phyloP scores from a whole-genome alignment of 768 basidiomycete species.

The Hygrocybe coccinea region DNA sequence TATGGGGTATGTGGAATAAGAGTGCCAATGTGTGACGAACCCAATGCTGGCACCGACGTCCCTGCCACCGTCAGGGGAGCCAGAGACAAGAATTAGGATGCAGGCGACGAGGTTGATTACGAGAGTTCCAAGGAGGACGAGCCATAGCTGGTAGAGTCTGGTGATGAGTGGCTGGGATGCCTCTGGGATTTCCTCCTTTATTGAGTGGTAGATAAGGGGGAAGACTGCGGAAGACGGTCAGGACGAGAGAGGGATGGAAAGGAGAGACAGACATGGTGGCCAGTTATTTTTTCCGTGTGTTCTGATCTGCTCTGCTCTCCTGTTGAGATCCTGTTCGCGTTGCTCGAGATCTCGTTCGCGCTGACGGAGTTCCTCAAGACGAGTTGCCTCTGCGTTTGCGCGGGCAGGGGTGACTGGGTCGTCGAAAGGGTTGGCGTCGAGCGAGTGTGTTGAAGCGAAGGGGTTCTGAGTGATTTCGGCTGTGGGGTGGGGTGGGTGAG shows the following conservation, averaged over 20 bases:
- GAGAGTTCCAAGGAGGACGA: slow-evolving; percentile 76
- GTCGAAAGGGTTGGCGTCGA: slow-evolving; percentile 87
- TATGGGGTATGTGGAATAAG: slow-evolving; percentile 12
- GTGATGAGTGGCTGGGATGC: slow-evolving; percentile 73
- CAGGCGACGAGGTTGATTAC: slow-evolving; percentile 88
- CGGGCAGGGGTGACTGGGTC: slow-evolving; percentile 54
- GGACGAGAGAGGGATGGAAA: slow-evolving; percentile 15
- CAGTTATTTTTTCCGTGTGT: slow-evolving; percentile 86
- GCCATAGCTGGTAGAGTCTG: slow-evolving; percentile 90
- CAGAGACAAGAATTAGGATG: slow-evolving; percentile 77
- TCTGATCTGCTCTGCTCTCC: slow-evolving; percentile 64
- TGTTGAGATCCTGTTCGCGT: slow-evolving; percentile 68
- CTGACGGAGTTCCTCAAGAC: slow-evolving; percentile 62
- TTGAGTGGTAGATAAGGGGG: slow-evolving; percentile 92
- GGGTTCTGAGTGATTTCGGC: slow-evolving; percentile 52
- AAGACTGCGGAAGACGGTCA: slow-evolving; percentile 53
- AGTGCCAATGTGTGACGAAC: slow-evolving; percentile 38
- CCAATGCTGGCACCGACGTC: slow-evolving; percentile 81
- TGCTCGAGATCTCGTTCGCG: slow-evolving; percentile 79
- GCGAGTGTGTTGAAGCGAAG: slow-evolving; percentile 78
- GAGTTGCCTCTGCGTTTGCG: slow-evolving; percentile 30
- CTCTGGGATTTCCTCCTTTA: slow-evolving; percentile 84
- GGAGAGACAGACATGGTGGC: slow-evolving; percentile 73
- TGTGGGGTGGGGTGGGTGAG: not conserved
- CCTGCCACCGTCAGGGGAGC: slow-evolving; percentile 67